These are phyloP conservation scores for Phaeolepiota aurea DNA, from an alignment of 768 basidiomycete genomes.

Conservation along the genomic window DNA sequence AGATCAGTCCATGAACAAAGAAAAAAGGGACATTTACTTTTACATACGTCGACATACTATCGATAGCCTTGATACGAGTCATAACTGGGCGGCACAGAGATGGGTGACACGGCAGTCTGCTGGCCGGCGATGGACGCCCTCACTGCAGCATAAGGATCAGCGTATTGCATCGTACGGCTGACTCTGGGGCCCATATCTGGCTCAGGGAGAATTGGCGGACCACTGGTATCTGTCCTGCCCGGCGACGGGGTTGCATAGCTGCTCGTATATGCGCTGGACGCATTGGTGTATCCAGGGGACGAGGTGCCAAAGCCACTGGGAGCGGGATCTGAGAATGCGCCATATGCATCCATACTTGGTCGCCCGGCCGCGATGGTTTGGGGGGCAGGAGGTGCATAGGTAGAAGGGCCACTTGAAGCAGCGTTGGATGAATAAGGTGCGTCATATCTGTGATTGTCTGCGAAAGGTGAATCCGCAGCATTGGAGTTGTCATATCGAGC, in stretches of 20 bases:
- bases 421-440: constrained; percentile 18
- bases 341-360: constrained; percentile 80
- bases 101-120: too few species aligned
- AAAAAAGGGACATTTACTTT: constrained; percentile 2
- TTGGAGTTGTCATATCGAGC: constrained; percentile 20
- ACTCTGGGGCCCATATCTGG: constrained; percentile 45
- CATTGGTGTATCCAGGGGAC: constrained; percentile 17
- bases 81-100: constrained; percentile 37
- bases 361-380: constrained; percentile 28
- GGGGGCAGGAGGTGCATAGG: constrained; percentile 19
- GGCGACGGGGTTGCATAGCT: constrained; percentile 14
- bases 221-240: constrained; percentile 15
- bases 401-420: constrained; percentile 14
- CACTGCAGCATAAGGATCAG: constrained; percentile 81
- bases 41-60: too few species aligned
- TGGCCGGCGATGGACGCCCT: constrained; percentile 44
- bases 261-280: constrained; percentile 7
- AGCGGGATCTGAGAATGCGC: constrained; percentile 84
- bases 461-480: constrained; percentile 38
- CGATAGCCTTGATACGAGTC: constrained; percentile 46
- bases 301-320: constrained; percentile 61
- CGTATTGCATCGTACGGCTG: constrained; percentile 91
- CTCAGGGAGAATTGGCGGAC: constrained; percentile 30
- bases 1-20: constrained; percentile 8
- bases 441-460: constrained; percentile 42